Percentiles rank a stretch among this genome's conserved stretches.
These are phyloP conservation scores for Fusarium concolor DNA, from an alignment of 2,329 filamentous ascomycete species.

Conservation along the genomic window DNA sequence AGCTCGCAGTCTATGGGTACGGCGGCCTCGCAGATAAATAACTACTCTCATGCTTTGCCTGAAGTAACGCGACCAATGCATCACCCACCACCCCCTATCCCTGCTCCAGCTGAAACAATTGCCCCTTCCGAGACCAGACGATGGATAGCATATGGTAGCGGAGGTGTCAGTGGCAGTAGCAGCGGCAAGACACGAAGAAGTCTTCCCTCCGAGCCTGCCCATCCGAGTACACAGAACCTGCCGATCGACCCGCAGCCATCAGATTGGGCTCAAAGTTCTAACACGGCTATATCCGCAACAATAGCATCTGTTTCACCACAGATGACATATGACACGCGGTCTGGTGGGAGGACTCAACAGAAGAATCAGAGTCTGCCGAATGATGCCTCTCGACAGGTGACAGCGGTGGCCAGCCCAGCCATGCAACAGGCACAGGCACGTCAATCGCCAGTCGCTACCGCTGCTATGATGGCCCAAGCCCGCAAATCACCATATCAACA, in stretches of 20 bases:
- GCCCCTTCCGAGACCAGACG: conserved; percentile 27
- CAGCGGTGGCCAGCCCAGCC: conserved; percentile 22
- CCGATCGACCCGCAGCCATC: conserved; percentile 23
- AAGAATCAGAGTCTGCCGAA: conserved; percentile 16
- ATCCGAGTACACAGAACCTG: neutral
- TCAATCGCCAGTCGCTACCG: conserved; percentile 43
- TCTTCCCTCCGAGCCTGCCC: conserved; percentile 34
- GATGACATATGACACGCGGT: conserved; percentile 15
- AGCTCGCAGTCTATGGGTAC: conserved; percentile 27
- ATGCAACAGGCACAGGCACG: conserved; percentile 41
- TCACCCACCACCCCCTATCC: conserved; percentile 17
- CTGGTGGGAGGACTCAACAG: conserved; percentile 8
- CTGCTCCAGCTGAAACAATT: conserved; percentile 21
- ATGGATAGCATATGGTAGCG: conserved; percentile 20
- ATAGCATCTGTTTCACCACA: conserved; percentile 32
- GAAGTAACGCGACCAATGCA: conserved; percentile 26
- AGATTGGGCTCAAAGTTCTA: conserved; percentile 26
- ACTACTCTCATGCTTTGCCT: conserved; percentile 19
- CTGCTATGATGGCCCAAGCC: conserved; percentile 49
- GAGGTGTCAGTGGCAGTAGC: neutral
- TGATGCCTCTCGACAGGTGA: conserved; percentile 19
- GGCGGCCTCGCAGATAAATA: conserved; percentile 33
- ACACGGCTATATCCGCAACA: conserved; percentile 3
- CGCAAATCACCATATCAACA: conserved; percentile 50
- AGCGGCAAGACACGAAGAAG: conserved; percentile 22